A percentile compares a stretch with the other conserved stretches of the same genome.
These are phyloP conservation scores for Rhodofomes roseus DNA, from an alignment of 1,284 basidiomycete genomes.

Conservation along the genomic window DNA sequence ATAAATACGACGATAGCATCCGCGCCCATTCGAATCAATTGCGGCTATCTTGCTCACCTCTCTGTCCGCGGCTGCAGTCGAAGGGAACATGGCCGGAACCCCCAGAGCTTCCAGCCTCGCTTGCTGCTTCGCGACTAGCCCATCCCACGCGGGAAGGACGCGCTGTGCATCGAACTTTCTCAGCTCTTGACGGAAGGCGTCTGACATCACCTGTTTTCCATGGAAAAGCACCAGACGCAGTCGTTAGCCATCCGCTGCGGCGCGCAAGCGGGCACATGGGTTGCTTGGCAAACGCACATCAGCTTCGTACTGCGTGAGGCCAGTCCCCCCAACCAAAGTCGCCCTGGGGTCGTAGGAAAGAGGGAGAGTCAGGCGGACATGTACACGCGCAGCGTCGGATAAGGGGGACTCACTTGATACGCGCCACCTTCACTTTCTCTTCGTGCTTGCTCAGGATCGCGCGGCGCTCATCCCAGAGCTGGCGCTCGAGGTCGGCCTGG, in stretches of 20 bases:
- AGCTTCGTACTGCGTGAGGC: constrained; percentile 65
- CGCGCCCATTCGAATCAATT: neutral
- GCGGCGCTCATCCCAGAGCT: constrained; percentile 60
- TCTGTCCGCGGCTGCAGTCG: constrained; percentile 41
- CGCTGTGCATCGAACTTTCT: constrained; percentile 61
- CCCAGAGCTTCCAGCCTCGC: constrained; percentile 49
- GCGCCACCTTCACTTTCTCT: constrained; percentile 62
- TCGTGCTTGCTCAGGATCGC: constrained; percentile 60
- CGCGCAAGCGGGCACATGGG: neutral
- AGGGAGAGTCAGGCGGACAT: neutral
- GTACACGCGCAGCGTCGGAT: neutral
- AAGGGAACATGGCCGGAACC: constrained; percentile 69
- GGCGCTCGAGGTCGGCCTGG: constrained; percentile 62
- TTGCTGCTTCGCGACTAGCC: constrained; percentile 68
- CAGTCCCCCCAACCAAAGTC: constrained; percentile 50
- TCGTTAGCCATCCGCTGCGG: neutral
- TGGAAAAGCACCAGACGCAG: neutral
- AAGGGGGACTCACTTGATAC: constrained; percentile 49
- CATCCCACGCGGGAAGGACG: constrained; percentile 69
- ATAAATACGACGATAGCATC: neutral
- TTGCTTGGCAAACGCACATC: constrained; percentile 41
- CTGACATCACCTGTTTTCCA: constrained; percentile 52
- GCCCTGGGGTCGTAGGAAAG: constrained; percentile 38
- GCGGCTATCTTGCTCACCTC: constrained; percentile 42
- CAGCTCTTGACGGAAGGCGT: constrained; percentile 60